Evolutionary conservation across 2,329 filamentous ascomycete genomes (phyloP).

Genomic region (Fusarium pseudocircinatum): DNA sequence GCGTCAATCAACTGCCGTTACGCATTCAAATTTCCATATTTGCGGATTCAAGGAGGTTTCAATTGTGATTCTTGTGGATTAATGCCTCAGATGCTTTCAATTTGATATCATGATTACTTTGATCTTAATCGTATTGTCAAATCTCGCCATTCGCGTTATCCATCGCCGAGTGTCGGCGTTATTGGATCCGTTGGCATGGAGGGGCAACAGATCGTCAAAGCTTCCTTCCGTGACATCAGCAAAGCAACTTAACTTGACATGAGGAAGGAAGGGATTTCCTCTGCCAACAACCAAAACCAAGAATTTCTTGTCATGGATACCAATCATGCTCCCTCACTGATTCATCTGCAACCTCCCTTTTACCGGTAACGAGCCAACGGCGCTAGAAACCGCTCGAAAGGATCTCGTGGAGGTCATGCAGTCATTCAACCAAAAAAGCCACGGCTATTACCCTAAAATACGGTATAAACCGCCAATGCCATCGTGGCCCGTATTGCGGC

Average conservation of each 20-base stretch:
- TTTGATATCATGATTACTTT: neutral
- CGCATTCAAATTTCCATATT: slow-evolving; percentile 1
- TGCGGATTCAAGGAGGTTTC: neutral
- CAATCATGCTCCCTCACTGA: slow-evolving; percentile 2
- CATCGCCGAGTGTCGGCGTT: slow-evolving; percentile 38
- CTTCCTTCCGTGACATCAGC: slow-evolving; percentile 14
- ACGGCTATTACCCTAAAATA: slow-evolving; percentile 22
- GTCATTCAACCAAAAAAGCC: neutral
- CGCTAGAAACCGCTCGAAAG: slow-evolving; percentile 43
- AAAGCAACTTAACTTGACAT: neutral
- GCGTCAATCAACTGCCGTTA: slow-evolving; percentile 29
- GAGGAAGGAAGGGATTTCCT: slow-evolving; percentile 6
- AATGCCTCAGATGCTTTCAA: neutral
- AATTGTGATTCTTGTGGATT: neutral
- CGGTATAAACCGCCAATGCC: slow-evolving; percentile 10
- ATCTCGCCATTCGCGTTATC: slow-evolving; percentile 40
- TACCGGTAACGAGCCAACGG: slow-evolving; percentile 36
- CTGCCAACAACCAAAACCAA: slow-evolving; percentile 13
- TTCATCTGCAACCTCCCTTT: slow-evolving; percentile 41
- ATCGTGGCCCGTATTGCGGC: neutral
- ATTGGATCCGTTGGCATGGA: slow-evolving; percentile 25
- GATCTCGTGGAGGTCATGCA: slow-evolving; percentile 28
- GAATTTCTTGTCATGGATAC: slow-evolving; percentile 4
- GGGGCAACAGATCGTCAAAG: slow-evolving; percentile 9
- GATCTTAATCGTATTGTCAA: neutral